phyloP scores from a whole-genome alignment of 176 grass and related monocot species.

The Miscanthus lutarioriparius region DNA sequence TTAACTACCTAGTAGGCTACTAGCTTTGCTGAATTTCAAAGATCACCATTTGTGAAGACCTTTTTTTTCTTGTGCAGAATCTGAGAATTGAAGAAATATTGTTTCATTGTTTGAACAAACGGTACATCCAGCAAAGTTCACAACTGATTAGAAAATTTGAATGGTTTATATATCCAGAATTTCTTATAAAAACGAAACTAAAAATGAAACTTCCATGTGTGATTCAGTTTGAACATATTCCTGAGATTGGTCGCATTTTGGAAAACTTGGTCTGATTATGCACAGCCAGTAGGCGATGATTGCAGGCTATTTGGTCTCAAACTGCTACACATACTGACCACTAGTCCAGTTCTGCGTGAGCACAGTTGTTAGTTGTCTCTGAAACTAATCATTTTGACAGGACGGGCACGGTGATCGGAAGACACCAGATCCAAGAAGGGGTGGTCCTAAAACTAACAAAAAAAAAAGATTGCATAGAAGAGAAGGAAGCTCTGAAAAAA shows the following conservation, averaged over 20 bases:
- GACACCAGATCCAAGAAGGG: conserved; percentile 44
- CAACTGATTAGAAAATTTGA: neutral
- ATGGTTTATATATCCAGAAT: neutral
- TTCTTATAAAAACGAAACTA: neutral
- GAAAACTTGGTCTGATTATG: neutral
- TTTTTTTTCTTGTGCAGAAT: neutral
- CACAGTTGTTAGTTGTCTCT: conserved; percentile 26
- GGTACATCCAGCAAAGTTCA: neutral
- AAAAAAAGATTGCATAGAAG: conserved; percentile 4
- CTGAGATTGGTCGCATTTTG: neutral
- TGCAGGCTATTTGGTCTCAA: neutral
- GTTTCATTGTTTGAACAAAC: neutral
- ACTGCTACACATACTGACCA: neutral
- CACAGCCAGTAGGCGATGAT: neutral
- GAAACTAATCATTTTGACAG: conserved; percentile 47
- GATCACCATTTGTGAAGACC: neutral
- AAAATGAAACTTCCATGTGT: neutral
- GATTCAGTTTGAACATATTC: neutral
- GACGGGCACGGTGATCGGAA: neutral
- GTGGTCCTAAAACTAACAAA: conserved; percentile 31
- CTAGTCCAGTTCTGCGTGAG: neutral
- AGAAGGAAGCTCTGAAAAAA: neutral
- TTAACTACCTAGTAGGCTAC: neutral
- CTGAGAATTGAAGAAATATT: neutral
- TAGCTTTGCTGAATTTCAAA: neutral